Percentiles rank a stretch among this genome's conserved stretches.
Conservation (phyloP, 352 stramenopile genomes). For the Globisporangium uncinulatum region DNA sequence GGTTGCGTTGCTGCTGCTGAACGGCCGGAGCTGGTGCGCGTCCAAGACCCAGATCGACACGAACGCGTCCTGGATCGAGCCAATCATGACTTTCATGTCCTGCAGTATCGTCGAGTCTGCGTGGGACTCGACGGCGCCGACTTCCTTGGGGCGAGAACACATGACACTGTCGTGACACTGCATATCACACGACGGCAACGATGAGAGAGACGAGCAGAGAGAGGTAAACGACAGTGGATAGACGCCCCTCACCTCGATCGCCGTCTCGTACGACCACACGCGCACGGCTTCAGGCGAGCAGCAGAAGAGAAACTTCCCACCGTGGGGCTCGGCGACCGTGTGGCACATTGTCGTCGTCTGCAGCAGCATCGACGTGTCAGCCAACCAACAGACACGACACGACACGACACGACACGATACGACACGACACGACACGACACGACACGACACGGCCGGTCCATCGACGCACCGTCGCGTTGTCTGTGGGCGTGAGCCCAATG, state of each 20-base stretch:
- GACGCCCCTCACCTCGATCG: conserved; percentile 29
- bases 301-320: conserved; percentile 73
- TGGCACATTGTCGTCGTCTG: conserved; percentile 82
- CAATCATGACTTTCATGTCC: conserved; percentile 81
- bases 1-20: conserved; percentile 22
- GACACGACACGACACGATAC: too few relatives aligned
- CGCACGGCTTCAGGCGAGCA: conserved; percentile 72
- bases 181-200: not conserved
- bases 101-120: conserved; percentile 74
- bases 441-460: too few relatives aligned
- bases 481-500: conserved; percentile 72
- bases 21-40: conserved; percentile 63
- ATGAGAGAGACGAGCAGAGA: not conserved
- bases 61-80: conserved; percentile 76
- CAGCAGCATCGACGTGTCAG: not conserved
- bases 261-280: conserved; percentile 82
- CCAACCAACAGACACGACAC: not conserved
- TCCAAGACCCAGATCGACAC: conserved; percentile 79
- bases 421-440: not conserved
- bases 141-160: conserved; percentile 51
- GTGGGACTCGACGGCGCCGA: conserved; percentile 43
- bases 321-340: conserved; percentile 68
- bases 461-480: conserved; percentile 56
- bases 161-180: conserved; percentile 70
- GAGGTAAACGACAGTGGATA: not conserved